A percentile compares a stretch with the other conserved stretches of the same genome.
Conservation (phyloP, 1,284 basidiomycete genomes). For the Pulveroboletus ridleyi region DNA sequence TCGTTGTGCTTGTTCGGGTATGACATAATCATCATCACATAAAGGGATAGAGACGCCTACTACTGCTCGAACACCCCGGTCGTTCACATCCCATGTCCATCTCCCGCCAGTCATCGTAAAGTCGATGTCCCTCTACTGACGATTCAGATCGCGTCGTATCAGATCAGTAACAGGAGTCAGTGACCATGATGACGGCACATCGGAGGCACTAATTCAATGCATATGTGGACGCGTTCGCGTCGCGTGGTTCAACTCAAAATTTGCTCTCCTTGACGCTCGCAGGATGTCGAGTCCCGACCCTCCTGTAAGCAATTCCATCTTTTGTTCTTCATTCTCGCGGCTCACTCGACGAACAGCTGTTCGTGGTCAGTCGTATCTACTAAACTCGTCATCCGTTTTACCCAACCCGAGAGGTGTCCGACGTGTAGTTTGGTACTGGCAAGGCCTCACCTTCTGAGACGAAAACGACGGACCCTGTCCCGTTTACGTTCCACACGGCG, state of each 20-base stretch:
- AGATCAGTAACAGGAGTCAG: too few relatives aligned
- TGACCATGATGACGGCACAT: not conserved
- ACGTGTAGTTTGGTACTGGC: conserved; percentile 16
- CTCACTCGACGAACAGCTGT: conserved; percentile 4
- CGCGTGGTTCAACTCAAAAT: not conserved
- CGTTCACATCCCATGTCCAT: too few relatives aligned
- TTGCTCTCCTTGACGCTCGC: not conserved
- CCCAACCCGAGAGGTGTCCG: not conserved
- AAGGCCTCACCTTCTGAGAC: conserved; percentile 4
- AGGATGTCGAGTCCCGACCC: conserved; percentile 7
- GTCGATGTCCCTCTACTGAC: too few relatives aligned
- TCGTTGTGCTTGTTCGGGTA: too few relatives aligned
- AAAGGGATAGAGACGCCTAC: too few relatives aligned
- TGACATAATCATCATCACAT: too few relatives aligned
- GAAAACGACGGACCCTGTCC: conserved; percentile 6
- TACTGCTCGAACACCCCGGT: too few relatives aligned
- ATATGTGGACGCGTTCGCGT: not conserved
- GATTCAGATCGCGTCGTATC: too few relatives aligned
- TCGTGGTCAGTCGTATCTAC: conserved; percentile 11
- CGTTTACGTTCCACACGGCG: conserved; percentile 18
- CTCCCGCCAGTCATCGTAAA: too few relatives aligned
- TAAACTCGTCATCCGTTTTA: too few relatives aligned
- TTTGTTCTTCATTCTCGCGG: not conserved
- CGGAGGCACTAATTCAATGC: not conserved
- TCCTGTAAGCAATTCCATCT: not conserved